phyloP scores from a whole-genome alignment of 2,329 filamentous ascomycete species.

The Neopestalotiopsis clavispora region DNA sequence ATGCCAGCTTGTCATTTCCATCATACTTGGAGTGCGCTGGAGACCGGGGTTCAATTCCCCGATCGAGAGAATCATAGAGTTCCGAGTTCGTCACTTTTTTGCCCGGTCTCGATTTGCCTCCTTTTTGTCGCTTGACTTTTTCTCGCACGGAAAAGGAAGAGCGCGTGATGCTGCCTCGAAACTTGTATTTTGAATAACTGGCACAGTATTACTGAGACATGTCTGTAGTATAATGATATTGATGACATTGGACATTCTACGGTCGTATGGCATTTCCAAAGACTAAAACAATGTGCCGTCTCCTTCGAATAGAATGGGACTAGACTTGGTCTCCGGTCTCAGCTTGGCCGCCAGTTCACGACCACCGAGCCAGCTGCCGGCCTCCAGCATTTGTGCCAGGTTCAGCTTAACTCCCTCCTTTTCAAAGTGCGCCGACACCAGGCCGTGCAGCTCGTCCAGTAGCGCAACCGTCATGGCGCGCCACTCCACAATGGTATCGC shows the following conservation, averaged over 20 bases:
- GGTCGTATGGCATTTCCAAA: neutral
- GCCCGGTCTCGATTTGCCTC: too few relatives aligned
- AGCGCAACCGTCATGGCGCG: conserved; percentile 76
- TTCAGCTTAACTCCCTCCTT: conserved; percentile 71
- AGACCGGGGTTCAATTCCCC: too few relatives aligned
- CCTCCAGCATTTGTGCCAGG: conserved; percentile 89
- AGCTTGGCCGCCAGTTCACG: conserved; percentile 81
- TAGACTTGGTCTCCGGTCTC: conserved; percentile 79
- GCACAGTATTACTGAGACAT: too few relatives aligned
- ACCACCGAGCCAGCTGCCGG: conserved; percentile 95
- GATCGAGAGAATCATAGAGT: too few relatives aligned
- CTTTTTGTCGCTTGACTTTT: too few relatives aligned
- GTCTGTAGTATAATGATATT: too few relatives aligned
- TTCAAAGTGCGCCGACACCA: conserved; percentile 71
- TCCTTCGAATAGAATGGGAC: conserved; percentile 80
- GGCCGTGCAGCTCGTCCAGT: conserved; percentile 70
- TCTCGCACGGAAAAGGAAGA: too few relatives aligned
- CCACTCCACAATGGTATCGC: conserved; percentile 84
- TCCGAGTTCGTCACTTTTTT: too few relatives aligned
- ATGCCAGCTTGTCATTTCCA: neutral
- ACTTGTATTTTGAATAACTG: too few relatives aligned
- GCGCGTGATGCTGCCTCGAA: too few relatives aligned
- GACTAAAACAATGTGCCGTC: conserved; percentile 80
- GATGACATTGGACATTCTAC: neutral
- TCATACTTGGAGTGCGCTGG: too few relatives aligned